phyloP scores from a whole-genome alignment of 2,329 filamentous ascomycete genomes.

The Myotisia sp. region DNA sequence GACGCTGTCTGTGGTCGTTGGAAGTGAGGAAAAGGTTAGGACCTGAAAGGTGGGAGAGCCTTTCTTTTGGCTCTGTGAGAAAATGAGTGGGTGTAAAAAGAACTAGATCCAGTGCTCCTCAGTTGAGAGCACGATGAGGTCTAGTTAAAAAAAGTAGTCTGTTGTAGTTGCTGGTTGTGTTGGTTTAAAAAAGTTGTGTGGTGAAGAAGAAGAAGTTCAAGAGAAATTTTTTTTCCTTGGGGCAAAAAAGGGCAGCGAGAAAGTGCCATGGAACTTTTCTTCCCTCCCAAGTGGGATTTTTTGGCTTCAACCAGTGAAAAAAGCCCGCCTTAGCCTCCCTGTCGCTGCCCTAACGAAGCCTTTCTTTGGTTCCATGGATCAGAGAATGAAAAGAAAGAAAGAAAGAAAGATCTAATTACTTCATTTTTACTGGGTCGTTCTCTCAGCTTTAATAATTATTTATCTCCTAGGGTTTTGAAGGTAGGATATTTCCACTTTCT shows the following conservation, averaged over 20 bases:
- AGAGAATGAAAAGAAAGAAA: no score
- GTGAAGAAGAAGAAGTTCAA: slow-evolving; percentile 6
- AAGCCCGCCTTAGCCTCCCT: no score
- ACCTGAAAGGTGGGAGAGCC: slow-evolving; percentile 2
- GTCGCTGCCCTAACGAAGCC: no score
- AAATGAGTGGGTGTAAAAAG: background rate
- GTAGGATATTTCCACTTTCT: no score
- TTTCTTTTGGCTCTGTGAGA: slow-evolving; percentile 1
- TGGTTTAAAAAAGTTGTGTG: slow-evolving; percentile 9
- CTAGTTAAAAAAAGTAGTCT: background rate
- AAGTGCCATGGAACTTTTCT: background rate
- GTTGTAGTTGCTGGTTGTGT: slow-evolving; percentile 1
- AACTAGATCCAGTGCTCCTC: slow-evolving; percentile 8
- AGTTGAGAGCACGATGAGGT: slow-evolving; percentile 6
- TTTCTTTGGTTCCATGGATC: no score
- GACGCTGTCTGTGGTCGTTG: slow-evolving; percentile 59
- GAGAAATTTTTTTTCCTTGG: slow-evolving; percentile 5
- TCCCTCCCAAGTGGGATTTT: slow-evolving; percentile 2
- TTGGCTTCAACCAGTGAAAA: slow-evolving; percentile 1
- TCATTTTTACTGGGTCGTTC: no score
- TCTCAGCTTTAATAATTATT: no score
- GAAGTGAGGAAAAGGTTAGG: slow-evolving; percentile 7
- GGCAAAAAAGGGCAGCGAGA: no score
- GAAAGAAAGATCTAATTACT: no score
- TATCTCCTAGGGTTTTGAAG: no score